These are phyloP conservation scores for Yarrowia divulgata DNA, from an alignment of 805 yeast genomes.

Conservation along the genomic window DNA sequence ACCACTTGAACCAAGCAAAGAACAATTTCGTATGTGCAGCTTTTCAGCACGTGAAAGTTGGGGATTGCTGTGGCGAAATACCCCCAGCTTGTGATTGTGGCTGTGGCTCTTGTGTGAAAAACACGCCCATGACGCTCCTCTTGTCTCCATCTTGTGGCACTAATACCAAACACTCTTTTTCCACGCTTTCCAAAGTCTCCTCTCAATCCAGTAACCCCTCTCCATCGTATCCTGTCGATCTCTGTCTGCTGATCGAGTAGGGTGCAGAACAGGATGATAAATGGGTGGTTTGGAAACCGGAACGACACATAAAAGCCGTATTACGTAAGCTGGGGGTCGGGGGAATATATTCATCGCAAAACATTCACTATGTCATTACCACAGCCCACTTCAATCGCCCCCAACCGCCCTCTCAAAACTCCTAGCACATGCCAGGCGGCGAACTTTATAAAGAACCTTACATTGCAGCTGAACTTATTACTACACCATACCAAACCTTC, in stretches of 20 bases:
- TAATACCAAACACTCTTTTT: not conserved
- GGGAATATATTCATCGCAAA: too few relatives aligned
- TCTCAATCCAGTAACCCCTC: slow-evolving; percentile 6
- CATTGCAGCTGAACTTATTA: not conserved
- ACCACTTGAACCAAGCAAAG: too few relatives aligned
- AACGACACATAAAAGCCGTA: too few relatives aligned
- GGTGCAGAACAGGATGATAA: not conserved
- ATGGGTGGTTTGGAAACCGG: not conserved
- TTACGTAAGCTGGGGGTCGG: too few relatives aligned
- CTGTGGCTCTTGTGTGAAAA: not conserved
- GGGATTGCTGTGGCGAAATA: too few relatives aligned
- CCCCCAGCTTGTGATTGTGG: not conserved
- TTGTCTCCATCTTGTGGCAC: not conserved
- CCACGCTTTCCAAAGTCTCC: not conserved
- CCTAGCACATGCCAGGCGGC: slow-evolving; percentile 20
- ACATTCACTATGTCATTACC: too few relatives aligned
- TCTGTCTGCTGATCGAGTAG: slow-evolving; percentile 12
- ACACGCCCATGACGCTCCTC: not conserved
- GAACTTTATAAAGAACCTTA: not conserved
- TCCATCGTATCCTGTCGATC: slow-evolving; percentile 25
- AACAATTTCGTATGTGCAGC: too few relatives aligned
- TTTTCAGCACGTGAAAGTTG: slow-evolving; percentile 17
- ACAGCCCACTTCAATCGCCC: too few relatives aligned
- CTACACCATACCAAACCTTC: not conserved
- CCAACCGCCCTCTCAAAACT: too few relatives aligned